Percentiles rank a stretch among this genome's conserved stretches.
phyloP scores from a whole-genome alignment of 257 asterid species.

The Lycium ferocissimum region DNA sequence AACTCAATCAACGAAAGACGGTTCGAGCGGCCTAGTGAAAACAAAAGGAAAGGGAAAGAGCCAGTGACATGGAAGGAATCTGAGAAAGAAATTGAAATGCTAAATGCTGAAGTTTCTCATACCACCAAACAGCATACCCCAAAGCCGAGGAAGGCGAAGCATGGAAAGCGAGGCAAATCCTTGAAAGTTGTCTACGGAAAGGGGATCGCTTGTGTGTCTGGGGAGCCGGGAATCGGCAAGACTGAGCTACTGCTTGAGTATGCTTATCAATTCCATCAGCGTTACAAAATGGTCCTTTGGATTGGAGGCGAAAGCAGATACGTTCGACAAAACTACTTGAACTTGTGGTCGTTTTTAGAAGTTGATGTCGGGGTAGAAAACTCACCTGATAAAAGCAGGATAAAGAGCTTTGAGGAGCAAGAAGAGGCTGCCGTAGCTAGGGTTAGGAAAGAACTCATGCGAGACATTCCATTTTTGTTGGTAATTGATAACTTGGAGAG shows the following conservation, averaged over 20 bases:
- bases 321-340: conserved; percentile 76
- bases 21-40: conserved; percentile 45
- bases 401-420: conserved; percentile 82
- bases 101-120: conserved; percentile 52
- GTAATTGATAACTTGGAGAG: conserved; percentile 84
- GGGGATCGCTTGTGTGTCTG: conserved; percentile 84
- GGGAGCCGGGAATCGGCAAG: conserved; percentile 87
- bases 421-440: conserved; percentile 78
- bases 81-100: conserved; percentile 87
- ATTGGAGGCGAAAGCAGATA: conserved; percentile 82
- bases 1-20: conserved; percentile 67
- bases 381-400: conserved; percentile 55
- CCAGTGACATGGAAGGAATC: conserved; percentile 82
- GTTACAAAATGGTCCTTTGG: conserved; percentile 88
- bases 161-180: conserved; percentile 61
- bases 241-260: conserved; percentile 82
- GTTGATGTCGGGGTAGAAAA: conserved; percentile 82
- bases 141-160: conserved; percentile 50
- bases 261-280: conserved; percentile 74
- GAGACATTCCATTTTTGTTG: conserved; percentile 75
- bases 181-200: conserved; percentile 70
- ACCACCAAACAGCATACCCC: conserved; percentile 38
- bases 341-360: conserved; percentile 74
- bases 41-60: conserved; percentile 71
- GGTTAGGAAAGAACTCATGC: conserved; percentile 83